Base-by-base conservation (phyloP, 352 stramenopile species). In the Aphanomyces invadans region DNA sequence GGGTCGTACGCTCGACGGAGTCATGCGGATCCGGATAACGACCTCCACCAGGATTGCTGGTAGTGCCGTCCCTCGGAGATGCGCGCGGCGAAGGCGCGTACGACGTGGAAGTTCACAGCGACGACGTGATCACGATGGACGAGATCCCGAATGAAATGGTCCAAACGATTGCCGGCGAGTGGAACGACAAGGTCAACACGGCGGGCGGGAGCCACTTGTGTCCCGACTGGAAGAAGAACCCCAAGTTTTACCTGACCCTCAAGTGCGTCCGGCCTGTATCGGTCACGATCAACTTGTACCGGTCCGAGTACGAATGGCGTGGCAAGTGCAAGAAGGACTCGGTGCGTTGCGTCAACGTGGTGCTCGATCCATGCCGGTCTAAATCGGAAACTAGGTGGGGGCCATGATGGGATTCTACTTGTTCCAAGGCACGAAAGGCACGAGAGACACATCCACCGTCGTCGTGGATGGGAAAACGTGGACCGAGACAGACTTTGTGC, bases 401-500 rank as follows among this genome's bases (percentile, higher is more conserved):
- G 80, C 78, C 33, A 96, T 96, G 88, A 92, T 96, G 67, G 88
- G 88, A 15, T 96, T 96, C 62, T 96, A 96, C 65, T 62, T 95
- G 9, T 89, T 92, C 52, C 73, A 76, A 70, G 74, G 73, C 29
- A 62, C 73, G 48, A 81, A 82, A 44, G 60, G 87, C 62, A 54
- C 70, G 19, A 74, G 77, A 17, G 80, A 77, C 23, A 42, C 21
- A 62, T 62, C 76, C 45, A 71, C 63, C 4, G 80, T 95, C 61
- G 65, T 89, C 32, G 72, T 91, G 39, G 86, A 92, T 57, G 85
- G 81, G 1, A 74, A 77, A 32, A 59, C 74, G 21, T 95, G 86
- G 85, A 89, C 74, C 29, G 82, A 94, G 77, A 91, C 81, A 12
- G 81, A 91, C 52, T 95, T 95, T 69, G 83, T 92, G 33, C 85